phyloP scores from a whole-genome alignment of 1,139 yeast species.

The Candida sp. region DNA sequence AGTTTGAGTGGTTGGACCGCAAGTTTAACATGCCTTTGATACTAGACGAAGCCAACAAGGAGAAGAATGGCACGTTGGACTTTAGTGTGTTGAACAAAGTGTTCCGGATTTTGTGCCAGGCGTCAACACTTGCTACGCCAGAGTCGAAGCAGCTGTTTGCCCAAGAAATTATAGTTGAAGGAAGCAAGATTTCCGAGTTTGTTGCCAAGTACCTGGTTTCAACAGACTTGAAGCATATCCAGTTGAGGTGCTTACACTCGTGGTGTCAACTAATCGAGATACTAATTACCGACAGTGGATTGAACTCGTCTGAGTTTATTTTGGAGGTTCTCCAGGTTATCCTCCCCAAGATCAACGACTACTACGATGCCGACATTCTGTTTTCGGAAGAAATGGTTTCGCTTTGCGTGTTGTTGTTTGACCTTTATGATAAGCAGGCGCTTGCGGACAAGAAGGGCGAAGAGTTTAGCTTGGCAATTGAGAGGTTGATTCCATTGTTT shows the following conservation, averaged over 20 bases:
- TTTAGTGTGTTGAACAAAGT: constrained; percentile 26
- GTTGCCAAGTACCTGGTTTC: constrained; percentile 48
- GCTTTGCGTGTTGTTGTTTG: constrained; percentile 72
- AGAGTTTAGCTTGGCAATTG: constrained; percentile 29
- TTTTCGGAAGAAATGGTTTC: constrained; percentile 83
- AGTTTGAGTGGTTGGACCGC: constrained; percentile 44
- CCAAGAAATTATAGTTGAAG: constrained; percentile 30
- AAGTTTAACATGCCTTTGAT: constrained; percentile 33
- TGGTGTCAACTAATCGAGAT: constrained; percentile 87
- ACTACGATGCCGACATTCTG: constrained; percentile 64
- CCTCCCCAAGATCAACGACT: constrained; percentile 78
- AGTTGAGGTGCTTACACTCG: constrained; percentile 67
- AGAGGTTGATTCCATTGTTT: constrained; percentile 70
- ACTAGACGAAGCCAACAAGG: constrained; percentile 25
- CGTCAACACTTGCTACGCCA: constrained; percentile 19
- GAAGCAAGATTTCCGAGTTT: constrained; percentile 33
- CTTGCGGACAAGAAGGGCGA: constrained; percentile 30
- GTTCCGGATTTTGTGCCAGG: constrained; percentile 27
- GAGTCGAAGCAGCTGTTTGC: constrained; percentile 28
- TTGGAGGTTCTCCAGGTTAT: constrained; percentile 77
- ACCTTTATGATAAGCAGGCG: constrained; percentile 56
- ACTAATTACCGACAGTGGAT: constrained; percentile 60
- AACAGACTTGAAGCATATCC: constrained; percentile 53
- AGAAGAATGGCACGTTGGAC: constrained; percentile 21
- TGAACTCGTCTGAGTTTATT: constrained; percentile 53